Evolutionary conservation across 2,329 filamentous ascomycete genomes (phyloP), one percentile per base, ranked within the genome.

Genomic region (Pseudogymnoascus sp.): DNA sequence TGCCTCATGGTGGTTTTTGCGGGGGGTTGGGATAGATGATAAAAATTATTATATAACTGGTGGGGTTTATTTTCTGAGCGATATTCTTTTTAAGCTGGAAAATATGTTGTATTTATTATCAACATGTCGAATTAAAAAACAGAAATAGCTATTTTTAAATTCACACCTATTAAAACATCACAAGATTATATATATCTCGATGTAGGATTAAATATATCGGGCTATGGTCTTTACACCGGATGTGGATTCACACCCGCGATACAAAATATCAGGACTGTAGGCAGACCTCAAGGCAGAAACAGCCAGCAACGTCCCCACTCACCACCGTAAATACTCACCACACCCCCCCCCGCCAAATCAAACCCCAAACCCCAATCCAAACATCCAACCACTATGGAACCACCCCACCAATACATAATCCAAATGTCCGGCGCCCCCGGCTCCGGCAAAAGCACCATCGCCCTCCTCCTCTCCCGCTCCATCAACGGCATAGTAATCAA

Each of bases 351-450:
- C 17, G 11, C 9, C n/a, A n/a, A n/a, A 11, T 8, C 9, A 10
- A 10, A 10, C n/a, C 42, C 19, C 42, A 23, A 53, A 31, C 1
- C 4, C 9, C 31, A 31, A 53, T 4, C 23, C 26, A n/a, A n/a
- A n/a, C n/a, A 31, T 6, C 15, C 47, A 11, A 15, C 26, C 47
- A 53, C 26, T n/a, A 53, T 53, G 47, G 7, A 15, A 10, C 47
- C 7, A 53, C 47, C 47, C 2, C 47, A n/a, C n/a, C 47, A 31
- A 31, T 40, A 70, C 8, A 60, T 73, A 36, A 69, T 72, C 53
- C 74, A 76, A 59, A 76, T 77, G 73, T 76, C 76, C 1, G 75
- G 76, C 3, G 73, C 74, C 6, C 75, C 76, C 2, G 76, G 76
- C 8, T 74, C 74, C 7, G 75, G 76, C 0, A 78, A 78, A 64